Evolutionary conservation across 768 basidiomycete species (phyloP).

Genomic region (Hortiboletus campestris): DNA sequence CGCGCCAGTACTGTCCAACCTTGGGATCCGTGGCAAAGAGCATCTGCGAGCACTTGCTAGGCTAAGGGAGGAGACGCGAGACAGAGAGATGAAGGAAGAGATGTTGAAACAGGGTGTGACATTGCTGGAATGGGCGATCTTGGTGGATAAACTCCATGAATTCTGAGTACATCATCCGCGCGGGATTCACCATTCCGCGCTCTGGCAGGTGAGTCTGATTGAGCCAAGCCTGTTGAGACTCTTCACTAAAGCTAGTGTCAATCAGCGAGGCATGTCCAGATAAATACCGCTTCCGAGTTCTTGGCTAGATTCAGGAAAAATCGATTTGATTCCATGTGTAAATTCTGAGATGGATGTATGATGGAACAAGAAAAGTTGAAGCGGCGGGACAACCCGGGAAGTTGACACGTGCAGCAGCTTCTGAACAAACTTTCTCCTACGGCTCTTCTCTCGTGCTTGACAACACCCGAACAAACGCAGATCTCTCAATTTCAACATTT

Average conservation of each 20-base stretch:
- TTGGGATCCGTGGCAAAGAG: constrained; percentile 59
- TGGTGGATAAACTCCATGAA: constrained; percentile 60
- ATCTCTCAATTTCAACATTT: not conserved
- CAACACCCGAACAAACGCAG: not conserved
- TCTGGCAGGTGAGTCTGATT: not conserved
- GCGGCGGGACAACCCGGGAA: no score
- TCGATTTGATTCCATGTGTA: not conserved
- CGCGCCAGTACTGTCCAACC: constrained; percentile 48
- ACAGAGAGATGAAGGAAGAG: constrained; percentile 65
- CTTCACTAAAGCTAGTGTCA: not conserved
- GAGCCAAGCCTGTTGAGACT: not conserved
- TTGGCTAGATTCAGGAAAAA: not conserved
- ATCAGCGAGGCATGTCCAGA: not conserved
- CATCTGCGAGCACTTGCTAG: constrained; percentile 63
- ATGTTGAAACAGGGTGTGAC: constrained; percentile 68
- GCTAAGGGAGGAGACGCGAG: constrained; percentile 62
- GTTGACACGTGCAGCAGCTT: not conserved
- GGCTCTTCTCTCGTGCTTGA: not conserved
- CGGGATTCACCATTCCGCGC: not conserved
- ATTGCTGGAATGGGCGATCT: constrained; percentile 76
- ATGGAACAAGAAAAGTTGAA: not conserved
- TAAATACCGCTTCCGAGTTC: not conserved
- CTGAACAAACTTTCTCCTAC: not conserved
- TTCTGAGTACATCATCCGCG: constrained; percentile 17
- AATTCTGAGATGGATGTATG: not conserved